Evolutionary conservation across 495 filamentous ascomycete genomes (phyloP).

Genomic region (Rostrohypoxylon terebratum): DNA sequence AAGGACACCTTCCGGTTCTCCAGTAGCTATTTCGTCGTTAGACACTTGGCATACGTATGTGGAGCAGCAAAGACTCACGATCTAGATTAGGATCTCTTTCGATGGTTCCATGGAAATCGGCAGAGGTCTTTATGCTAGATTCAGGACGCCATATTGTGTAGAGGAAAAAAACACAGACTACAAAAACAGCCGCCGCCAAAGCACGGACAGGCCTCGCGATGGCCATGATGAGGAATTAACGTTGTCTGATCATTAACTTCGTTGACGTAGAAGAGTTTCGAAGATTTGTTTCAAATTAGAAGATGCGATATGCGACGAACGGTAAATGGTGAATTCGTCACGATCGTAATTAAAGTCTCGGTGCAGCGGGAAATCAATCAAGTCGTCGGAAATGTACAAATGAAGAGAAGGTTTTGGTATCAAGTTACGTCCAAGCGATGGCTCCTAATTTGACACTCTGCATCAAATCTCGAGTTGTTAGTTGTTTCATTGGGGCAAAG

Average conservation of each 20-base stretch:
- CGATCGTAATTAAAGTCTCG: not conserved
- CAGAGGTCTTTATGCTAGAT: slow-evolving; percentile 46
- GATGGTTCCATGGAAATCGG: slow-evolving; percentile 63
- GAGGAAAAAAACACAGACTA: slow-evolving; percentile 79
- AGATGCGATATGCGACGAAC: not conserved
- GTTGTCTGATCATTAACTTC: slow-evolving; percentile 44
- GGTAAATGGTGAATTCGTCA: slow-evolving; percentile 5
- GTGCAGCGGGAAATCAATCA: slow-evolving; percentile 14
- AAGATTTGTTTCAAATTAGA: slow-evolving; percentile 7
- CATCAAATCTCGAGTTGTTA: slow-evolving; percentile 15
- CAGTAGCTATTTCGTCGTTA: slow-evolving; percentile 68
- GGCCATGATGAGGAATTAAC: slow-evolving; percentile 68
- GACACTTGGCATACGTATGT: not conserved
- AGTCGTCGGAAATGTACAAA: slow-evolving; percentile 34
- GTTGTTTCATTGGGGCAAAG: slow-evolving; percentile 20
- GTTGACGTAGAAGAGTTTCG: not conserved
- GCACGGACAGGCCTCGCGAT: slow-evolving; percentile 85
- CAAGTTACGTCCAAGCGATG: slow-evolving; percentile 5
- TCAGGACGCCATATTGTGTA: slow-evolving; percentile 72
- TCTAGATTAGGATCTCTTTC: slow-evolving; percentile 84
- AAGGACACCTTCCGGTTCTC: slow-evolving; percentile 82
- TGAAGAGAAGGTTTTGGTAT: slow-evolving; percentile 22
- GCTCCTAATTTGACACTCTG: slow-evolving; percentile 20
- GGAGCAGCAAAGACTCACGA: slow-evolving; percentile 63
- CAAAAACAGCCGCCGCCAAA: slow-evolving; percentile 74